Conservation (phyloP, 73 alveolate genomes). For the Paramecium primaurelia region DNA sequence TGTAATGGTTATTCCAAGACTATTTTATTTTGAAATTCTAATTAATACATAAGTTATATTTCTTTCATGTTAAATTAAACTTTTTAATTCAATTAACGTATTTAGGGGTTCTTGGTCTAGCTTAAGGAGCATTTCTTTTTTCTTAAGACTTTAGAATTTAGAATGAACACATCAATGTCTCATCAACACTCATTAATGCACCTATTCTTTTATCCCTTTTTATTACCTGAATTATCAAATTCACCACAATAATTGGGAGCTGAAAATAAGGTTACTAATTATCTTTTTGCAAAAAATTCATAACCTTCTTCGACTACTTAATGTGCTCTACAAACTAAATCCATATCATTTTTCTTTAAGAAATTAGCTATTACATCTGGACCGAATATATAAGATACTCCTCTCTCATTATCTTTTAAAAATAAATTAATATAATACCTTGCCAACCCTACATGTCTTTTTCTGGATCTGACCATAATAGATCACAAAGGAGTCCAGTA, state of each 20-base stretch:
- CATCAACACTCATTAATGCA: slow-evolving; percentile 96
- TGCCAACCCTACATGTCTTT: slow-evolving; percentile 93
- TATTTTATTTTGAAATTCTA: neutral
- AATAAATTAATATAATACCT: neutral
- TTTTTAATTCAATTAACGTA: slow-evolving; percentile 37
- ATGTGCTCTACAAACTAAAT: slow-evolving; percentile 79
- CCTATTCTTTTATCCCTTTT: slow-evolving; percentile 53
- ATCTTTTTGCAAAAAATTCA: slow-evolving; percentile 97
- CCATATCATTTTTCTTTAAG: slow-evolving; percentile 82
- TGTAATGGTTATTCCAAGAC: neutral
- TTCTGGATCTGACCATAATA: slow-evolving; percentile 88
- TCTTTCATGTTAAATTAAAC: neutral
- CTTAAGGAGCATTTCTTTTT: slow-evolving; percentile 63
- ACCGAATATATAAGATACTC: slow-evolving; percentile 70
- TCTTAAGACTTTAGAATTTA: slow-evolving; percentile 93
- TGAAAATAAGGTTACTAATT: slow-evolving; percentile 95
- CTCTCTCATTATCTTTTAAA: slow-evolving; percentile 69
- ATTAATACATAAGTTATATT: neutral
- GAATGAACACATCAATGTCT: slow-evolving; percentile 92
- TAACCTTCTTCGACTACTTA: slow-evolving; percentile 98
- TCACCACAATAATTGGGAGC: slow-evolving; percentile 99
- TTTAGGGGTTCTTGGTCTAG: slow-evolving; percentile 59
- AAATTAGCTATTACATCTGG: slow-evolving; percentile 74
- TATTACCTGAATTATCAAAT: slow-evolving; percentile 87
- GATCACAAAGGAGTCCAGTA: slow-evolving; percentile 84